These are phyloP conservation scores for Aspergillus sergii DNA, from an alignment of 2,329 filamentous ascomycete species.

Conservation along the genomic window DNA sequence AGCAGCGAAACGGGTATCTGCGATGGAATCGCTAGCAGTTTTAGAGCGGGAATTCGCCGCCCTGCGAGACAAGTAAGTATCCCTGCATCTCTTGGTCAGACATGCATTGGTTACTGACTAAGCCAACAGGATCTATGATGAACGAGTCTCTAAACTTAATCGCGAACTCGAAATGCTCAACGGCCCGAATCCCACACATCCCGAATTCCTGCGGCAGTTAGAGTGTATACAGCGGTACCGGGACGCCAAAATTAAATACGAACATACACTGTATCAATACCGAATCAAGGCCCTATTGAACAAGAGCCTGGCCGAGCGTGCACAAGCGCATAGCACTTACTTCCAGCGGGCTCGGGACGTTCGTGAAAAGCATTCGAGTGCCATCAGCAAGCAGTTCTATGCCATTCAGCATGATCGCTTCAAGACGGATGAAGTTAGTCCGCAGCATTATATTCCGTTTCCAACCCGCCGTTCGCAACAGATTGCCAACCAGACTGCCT, in stretches of 20 bases:
- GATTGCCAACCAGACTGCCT: constrained; percentile 81
- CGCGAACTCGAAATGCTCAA: constrained; percentile 63
- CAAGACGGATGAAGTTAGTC: constrained; percentile 73
- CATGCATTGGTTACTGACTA: constrained; percentile 3
- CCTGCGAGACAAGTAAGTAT: constrained; percentile 67
- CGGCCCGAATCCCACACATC: constrained; percentile 69
- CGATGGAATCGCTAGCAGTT: constrained; percentile 74
- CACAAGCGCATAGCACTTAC: constrained; percentile 87
- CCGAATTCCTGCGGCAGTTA: constrained; percentile 88
- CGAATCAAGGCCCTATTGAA: constrained; percentile 72
- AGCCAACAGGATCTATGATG: constrained; percentile 73
- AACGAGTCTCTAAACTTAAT: constrained; percentile 80
- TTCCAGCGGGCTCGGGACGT: constrained; percentile 83
- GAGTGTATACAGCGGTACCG: constrained; percentile 81
- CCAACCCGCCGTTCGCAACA: constrained; percentile 76
- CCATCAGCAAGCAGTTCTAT: constrained; percentile 87
- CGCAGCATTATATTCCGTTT: constrained; percentile 81
- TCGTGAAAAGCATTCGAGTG: constrained; percentile 76
- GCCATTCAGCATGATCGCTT: constrained; percentile 88
- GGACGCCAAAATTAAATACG: constrained; percentile 76
- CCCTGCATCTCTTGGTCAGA: not conserved
- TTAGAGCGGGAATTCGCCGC: constrained; percentile 88
- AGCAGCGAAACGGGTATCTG: constrained; percentile 78
- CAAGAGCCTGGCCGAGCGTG: constrained; percentile 76
- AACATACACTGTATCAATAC: constrained; percentile 72